A percentile compares a stretch with the other conserved stretches of the same genome.
Evolutionary conservation across 495 filamentous ascomycete species (phyloP).

Genomic region (Lindgomyces ingoldianus): DNA sequence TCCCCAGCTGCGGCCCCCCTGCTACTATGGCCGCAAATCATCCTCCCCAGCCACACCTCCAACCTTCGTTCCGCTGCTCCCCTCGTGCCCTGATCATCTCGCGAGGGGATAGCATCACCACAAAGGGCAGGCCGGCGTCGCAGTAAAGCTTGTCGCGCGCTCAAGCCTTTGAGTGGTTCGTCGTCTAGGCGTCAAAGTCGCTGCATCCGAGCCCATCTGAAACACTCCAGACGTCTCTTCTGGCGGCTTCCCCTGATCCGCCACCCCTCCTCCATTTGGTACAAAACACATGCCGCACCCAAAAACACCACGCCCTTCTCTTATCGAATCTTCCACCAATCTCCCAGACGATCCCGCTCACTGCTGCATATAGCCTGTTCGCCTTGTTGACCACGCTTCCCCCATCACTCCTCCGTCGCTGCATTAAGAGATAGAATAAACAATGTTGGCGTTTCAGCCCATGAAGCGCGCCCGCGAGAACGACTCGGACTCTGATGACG

Average conservation of each 20-base stretch:
- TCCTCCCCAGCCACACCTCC: neutral
- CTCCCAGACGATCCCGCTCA: neutral
- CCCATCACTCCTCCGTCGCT: neutral
- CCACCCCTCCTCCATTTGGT: slow-evolving; percentile 8
- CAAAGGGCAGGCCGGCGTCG: neutral
- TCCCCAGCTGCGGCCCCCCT: neutral
- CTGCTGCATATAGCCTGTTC: slow-evolving; percentile 15
- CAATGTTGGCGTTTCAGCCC: slow-evolving; percentile 25
- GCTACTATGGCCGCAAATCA: neutral
- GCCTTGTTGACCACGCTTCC: slow-evolving; percentile 25
- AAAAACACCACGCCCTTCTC: slow-evolving; percentile 1
- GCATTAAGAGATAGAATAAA: neutral
- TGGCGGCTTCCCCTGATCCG: slow-evolving; percentile 29
- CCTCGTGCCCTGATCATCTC: too few relatives aligned
- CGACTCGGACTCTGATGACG: slow-evolving; percentile 33
- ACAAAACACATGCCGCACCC: slow-evolving; percentile 15
- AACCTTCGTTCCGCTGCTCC: too few relatives aligned
- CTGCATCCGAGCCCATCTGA: slow-evolving; percentile 11
- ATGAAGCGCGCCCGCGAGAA: slow-evolving; percentile 32
- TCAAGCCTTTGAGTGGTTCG: neutral
- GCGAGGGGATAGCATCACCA: neutral
- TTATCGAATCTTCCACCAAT: slow-evolving; percentile 2
- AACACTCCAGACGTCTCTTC: slow-evolving; percentile 15
- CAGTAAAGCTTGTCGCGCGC: neutral
- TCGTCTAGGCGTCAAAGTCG: neutral